Conservation (phyloP, 2,329 filamentous ascomycete genomes). For the Paraphoma sp. region DNA sequence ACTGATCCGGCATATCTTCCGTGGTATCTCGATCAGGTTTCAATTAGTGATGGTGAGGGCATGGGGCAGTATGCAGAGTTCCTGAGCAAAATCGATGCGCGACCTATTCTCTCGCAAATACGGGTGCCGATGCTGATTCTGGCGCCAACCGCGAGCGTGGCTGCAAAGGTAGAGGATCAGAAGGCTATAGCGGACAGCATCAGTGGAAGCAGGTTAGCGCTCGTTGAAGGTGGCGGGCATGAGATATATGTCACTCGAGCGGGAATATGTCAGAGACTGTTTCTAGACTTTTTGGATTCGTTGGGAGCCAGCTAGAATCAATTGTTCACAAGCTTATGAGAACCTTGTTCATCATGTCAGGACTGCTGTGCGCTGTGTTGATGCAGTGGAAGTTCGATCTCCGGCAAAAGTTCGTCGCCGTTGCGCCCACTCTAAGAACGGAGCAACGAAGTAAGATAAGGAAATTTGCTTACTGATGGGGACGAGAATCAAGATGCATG, state of each 20-base stretch:
- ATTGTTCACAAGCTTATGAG: too few species aligned
- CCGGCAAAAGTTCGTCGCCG: too few species aligned
- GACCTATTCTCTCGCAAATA: conserved; percentile 36
- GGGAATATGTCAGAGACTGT: conserved; percentile 31
- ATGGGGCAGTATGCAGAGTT: conserved; percentile 46
- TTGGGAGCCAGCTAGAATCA: too few species aligned
- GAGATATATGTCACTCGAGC: conserved; percentile 46
- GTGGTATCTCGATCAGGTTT: conserved; percentile 43
- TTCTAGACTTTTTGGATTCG: conserved; percentile 45
- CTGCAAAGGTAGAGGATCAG: conserved; percentile 39
- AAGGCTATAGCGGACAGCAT: conserved; percentile 22
- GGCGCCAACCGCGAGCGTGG: conserved; percentile 42
- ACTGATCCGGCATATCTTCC: conserved; percentile 34
- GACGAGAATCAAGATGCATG: too few species aligned
- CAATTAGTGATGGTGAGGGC: conserved; percentile 35
- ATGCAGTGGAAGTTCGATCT: too few species aligned
- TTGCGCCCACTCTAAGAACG: too few species aligned
- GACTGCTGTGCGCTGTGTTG: too few species aligned
- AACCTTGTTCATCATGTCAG: too few species aligned
- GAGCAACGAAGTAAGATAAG: too few species aligned
- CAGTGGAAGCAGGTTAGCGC: conserved; percentile 24
- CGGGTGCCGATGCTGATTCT: conserved; percentile 41
- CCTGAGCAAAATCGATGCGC: conserved; percentile 38
- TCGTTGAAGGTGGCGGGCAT: conserved; percentile 39
- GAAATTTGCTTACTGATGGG: too few species aligned